Base-by-base conservation (phyloP, 345 rosid species). In the Syzygium aromaticum region DNA sequence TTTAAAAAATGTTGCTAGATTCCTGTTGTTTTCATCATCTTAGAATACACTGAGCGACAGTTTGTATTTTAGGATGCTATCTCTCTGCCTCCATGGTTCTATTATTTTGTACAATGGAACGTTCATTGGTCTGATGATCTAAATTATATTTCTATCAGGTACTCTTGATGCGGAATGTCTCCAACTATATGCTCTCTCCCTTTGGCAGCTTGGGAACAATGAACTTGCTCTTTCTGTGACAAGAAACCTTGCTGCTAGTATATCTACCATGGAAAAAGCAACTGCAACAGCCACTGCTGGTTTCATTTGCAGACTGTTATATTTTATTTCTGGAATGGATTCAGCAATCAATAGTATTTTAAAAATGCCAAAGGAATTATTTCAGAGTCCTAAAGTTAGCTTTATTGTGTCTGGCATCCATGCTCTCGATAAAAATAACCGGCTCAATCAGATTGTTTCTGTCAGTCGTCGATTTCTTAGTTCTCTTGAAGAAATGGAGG, bases 281-380 rank as follows among this genome's bases (percentile, higher is more conserved):
- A 91, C 92, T 87, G 92, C 93, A 64, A 92, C 94, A 80, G 93
- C 91, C 89, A 91, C 95, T 89, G 93, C 95, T 90, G 92, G 96
- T 93, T 95, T 95, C 89, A 95, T 98, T 88, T 95, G 99, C 89
- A 93, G 96, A 89, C 85, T 96, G 89, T 91, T 95, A 40, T 96
- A 96, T 87, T 87, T 87, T 91, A 92, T 95, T 54, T 95, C 96
- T 90, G 99, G 99, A 89, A 88, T 90, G 46, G 94, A 98, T 91
- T 90, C 93, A 83, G 93, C 96, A 89, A 89, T 95, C 90, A 88
- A 89, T 86, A 93, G 93, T 92, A 95, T 96, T 90, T 91, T 92
- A 90, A 93, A 95, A 92, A 93, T 95, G 97, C 99, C 98, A 28
- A 92, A 91, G 87, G 93, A 92, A 54, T 88, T 94, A 33, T 94